Evolutionary conservation across 2,329 filamentous ascomycete species (phyloP).

Genomic region (Claviceps pazoutovae): DNA sequence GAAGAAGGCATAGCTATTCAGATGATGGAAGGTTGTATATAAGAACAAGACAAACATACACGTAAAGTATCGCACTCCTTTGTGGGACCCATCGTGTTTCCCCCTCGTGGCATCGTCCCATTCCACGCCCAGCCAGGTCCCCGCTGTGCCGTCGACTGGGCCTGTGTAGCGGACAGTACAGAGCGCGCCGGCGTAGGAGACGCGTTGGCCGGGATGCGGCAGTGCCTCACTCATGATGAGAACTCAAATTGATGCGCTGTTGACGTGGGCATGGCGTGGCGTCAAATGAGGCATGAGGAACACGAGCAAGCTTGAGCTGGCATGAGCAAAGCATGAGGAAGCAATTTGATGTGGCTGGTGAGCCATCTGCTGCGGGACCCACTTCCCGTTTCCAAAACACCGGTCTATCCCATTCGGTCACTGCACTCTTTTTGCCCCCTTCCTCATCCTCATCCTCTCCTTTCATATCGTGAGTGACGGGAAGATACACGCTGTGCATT

Average conservation of each 20-base stretch:
- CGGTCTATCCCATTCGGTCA: too few species aligned
- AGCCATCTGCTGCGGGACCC: background rate
- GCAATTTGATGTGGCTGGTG: background rate
- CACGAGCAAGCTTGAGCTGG: too few species aligned
- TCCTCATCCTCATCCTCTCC: too few species aligned
- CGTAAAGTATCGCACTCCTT: constrained; percentile 65
- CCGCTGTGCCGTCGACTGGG: constrained; percentile 57
- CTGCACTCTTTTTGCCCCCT: too few species aligned
- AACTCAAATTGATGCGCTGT: too few species aligned
- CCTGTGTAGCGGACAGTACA: constrained; percentile 83
- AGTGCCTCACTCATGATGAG: constrained; percentile 23
- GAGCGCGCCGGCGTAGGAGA: constrained; percentile 62
- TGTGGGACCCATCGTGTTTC: constrained; percentile 80
- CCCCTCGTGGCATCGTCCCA: constrained; percentile 83
- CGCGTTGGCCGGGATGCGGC: constrained; percentile 52
- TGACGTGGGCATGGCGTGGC: too few species aligned
- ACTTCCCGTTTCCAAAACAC: background rate
- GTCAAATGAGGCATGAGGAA: too few species aligned
- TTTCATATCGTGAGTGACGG: too few species aligned
- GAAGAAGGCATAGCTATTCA: background rate
- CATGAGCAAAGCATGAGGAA: background rate
- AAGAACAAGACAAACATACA: constrained; percentile 41
- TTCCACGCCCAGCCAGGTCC: constrained; percentile 85
- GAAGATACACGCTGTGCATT: too few species aligned
- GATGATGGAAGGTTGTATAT: background rate